These are phyloP conservation scores for Jamesozyma lodderae DNA, from an alignment of 805 yeast species.

Conservation along the genomic window DNA sequence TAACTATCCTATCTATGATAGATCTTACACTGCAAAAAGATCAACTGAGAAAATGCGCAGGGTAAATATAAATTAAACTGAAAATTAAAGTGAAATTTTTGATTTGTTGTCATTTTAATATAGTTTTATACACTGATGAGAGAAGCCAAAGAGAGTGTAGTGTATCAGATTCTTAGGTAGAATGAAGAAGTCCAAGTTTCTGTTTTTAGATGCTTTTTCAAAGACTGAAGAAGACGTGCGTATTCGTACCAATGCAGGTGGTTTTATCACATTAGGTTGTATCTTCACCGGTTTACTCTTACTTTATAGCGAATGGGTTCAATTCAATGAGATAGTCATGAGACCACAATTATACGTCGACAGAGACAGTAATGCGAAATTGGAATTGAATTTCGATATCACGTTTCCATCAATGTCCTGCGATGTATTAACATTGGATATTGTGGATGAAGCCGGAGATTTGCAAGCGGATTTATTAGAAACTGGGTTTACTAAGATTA, in stretches of 20 bases:
- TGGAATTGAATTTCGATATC: conserved; percentile 74
- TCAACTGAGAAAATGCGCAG: too few species aligned
- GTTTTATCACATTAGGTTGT: conserved; percentile 72
- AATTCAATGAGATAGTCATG: conserved; percentile 57
- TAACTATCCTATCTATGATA: too few species aligned
- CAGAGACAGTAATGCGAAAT: conserved; percentile 61
- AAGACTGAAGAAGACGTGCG: conserved; percentile 92
- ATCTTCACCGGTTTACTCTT: conserved; percentile 50
- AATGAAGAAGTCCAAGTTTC: conserved; percentile 15
- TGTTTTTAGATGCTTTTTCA: conserved; percentile 79
- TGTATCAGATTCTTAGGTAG: too few species aligned
- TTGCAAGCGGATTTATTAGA: conserved; percentile 61
- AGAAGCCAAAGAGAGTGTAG: too few species aligned
- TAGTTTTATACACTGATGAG: too few species aligned
- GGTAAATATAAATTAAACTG: too few species aligned
- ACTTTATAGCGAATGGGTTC: conserved; percentile 64
- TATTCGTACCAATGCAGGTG: conserved; percentile 83
- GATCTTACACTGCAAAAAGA: too few species aligned
- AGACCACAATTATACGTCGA: conserved; percentile 87
- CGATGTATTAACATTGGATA: conserved; percentile 68
- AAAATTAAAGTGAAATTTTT: too few species aligned
- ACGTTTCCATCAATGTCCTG: conserved; percentile 84
- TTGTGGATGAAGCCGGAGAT: conserved; percentile 86
- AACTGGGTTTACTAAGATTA: conserved; percentile 61
- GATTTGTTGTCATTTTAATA: too few species aligned